phyloP scores from a whole-genome alignment of 768 basidiomycete genomes.

The Strobilomyces dryophilus region DNA sequence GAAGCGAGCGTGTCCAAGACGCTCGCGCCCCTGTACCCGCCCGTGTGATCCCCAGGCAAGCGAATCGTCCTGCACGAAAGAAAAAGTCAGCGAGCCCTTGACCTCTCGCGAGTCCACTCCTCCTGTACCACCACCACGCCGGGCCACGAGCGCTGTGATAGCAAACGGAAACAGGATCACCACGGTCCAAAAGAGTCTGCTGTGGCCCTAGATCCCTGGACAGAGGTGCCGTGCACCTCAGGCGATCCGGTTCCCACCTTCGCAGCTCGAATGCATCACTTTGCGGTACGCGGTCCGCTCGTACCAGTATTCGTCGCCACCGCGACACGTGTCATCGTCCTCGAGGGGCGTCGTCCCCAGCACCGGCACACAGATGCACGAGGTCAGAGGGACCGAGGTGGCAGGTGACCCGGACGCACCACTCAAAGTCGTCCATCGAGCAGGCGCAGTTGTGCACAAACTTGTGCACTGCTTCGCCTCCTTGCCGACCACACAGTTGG shows the following conservation, averaged over 20 bases:
- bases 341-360: slow-evolving; percentile 61
- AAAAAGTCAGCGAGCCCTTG: slow-evolving; percentile 1
- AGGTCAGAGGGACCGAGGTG: background rate
- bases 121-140: slow-evolving; percentile 80
- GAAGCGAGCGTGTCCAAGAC: slow-evolving; percentile 73
- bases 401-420: slow-evolving; percentile 48
- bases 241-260: slow-evolving; percentile 76
- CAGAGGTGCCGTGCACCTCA: slow-evolving; percentile 71
- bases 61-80: slow-evolving; percentile 60
- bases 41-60: slow-evolving; percentile 50
- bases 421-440: slow-evolving; percentile 80
- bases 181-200: slow-evolving; percentile 81
- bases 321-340: slow-evolving; percentile 57
- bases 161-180: slow-evolving; percentile 72
- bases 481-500: slow-evolving; percentile 81
- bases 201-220: slow-evolving; percentile 72
- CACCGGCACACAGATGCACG: slow-evolving; percentile 60
- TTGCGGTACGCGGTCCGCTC: slow-evolving; percentile 89
- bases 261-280: slow-evolving; percentile 85
- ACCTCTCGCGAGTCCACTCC: slow-evolving; percentile 68
- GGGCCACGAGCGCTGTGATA: slow-evolving; percentile 70
- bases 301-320: slow-evolving; percentile 81
- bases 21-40: slow-evolving; percentile 33
- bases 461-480: slow-evolving; percentile 46
- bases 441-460: slow-evolving; percentile 75